Conservation (phyloP, 1,139 yeast species). For the Magnusiomyces tetraspermus region DNA sequence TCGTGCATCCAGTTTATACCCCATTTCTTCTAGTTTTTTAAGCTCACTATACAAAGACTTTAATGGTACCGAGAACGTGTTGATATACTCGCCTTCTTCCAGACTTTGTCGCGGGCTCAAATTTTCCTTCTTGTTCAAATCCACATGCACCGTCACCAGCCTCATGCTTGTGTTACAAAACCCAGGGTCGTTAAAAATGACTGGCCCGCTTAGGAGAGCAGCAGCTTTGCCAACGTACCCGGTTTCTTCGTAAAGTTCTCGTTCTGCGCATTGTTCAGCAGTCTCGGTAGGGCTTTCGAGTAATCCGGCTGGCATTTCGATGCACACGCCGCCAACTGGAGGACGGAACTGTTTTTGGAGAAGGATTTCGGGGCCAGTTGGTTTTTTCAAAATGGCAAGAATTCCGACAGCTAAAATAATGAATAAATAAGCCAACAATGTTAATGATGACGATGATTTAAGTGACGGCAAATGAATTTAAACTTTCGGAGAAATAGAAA, state of each 20-base stretch:
- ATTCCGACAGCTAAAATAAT: slow-evolving; percentile 56
- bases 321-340: slow-evolving; percentile 76
- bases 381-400: slow-evolving; percentile 53
- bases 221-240: slow-evolving; percentile 60
- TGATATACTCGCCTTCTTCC: slow-evolving; percentile 87
- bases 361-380: slow-evolving; percentile 48
- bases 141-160: slow-evolving; percentile 70
- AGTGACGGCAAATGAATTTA: background rate
- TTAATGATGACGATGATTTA: background rate
- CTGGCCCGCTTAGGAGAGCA: slow-evolving; percentile 34
- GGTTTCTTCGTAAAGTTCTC: slow-evolving; percentile 87
- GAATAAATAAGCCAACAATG: background rate
- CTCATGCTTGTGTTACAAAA: slow-evolving; percentile 84
- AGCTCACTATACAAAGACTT: slow-evolving; percentile 47
- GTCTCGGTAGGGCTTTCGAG: slow-evolving; percentile 76
- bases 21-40: slow-evolving; percentile 45
- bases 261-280: slow-evolving; percentile 66
- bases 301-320: slow-evolving; percentile 93
- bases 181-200: slow-evolving; percentile 83
- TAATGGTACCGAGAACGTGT: slow-evolving; percentile 64
- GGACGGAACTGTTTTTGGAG: slow-evolving; percentile 88
- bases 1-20: slow-evolving; percentile 75
- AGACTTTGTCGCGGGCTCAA: slow-evolving; percentile 58
- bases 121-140: slow-evolving; percentile 56
- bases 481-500: background rate